Conservation (phyloP, 2,329 filamentous ascomycete genomes). For the Xylariaceae sp. region DNA sequence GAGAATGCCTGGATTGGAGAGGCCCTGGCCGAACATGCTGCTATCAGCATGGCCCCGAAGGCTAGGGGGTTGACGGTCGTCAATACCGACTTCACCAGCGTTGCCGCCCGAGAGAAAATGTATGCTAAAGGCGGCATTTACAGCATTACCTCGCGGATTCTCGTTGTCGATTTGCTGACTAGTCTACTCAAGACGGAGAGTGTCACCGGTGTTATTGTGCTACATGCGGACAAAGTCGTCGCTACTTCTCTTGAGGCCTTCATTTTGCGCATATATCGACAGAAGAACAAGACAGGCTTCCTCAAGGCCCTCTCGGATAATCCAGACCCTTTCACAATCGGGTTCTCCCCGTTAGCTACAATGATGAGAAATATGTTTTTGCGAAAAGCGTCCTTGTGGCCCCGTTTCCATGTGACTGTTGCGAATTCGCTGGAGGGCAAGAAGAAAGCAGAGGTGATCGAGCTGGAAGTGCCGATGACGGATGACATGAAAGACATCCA, state of each 20-base stretch:
- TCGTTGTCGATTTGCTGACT: constrained; percentile 93
- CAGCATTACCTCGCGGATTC: constrained; percentile 92
- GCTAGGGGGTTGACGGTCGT: constrained; percentile 88
- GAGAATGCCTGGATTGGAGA: constrained; percentile 98
- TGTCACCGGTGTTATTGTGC: constrained; percentile 83
- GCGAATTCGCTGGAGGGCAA: constrained; percentile 88
- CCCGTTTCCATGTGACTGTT: constrained; percentile 89
- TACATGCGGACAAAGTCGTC: constrained; percentile 86
- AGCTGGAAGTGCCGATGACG: constrained; percentile 95
- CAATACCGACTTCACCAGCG: constrained; percentile 92
- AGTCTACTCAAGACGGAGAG: constrained; percentile 79
- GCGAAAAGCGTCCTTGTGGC: constrained; percentile 87
- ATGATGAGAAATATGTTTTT: constrained; percentile 95
- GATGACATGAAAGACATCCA: constrained; percentile 93
- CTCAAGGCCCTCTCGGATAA: constrained; percentile 95
- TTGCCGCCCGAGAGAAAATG: constrained; percentile 86
- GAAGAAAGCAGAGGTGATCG: constrained; percentile 94
- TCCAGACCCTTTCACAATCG: constrained; percentile 86
- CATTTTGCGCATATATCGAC: constrained; percentile 89
- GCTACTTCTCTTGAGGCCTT: constrained; percentile 94
- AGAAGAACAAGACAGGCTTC: constrained; percentile 93
- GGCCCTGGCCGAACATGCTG: constrained; percentile 92
- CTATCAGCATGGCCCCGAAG: constrained; percentile 80
- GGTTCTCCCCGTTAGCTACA: constrained; percentile 84
- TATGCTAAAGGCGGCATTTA: constrained; percentile 90